phyloP scores from a whole-genome alignment of 352 stramenopile species.

The Phytophthora tentaculata region DNA sequence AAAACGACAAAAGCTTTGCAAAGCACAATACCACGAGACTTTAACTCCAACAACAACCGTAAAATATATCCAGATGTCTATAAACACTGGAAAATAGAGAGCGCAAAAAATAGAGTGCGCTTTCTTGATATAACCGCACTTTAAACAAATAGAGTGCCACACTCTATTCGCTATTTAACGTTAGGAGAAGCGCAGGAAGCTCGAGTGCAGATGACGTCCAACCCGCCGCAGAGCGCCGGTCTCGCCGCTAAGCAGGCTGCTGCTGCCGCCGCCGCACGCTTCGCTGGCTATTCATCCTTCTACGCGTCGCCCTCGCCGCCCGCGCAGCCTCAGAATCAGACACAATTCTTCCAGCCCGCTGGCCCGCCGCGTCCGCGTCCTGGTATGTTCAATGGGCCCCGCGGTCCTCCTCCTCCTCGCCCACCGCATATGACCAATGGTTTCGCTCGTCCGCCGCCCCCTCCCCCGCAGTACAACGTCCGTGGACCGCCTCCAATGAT shows the following conservation, averaged over 20 bases:
- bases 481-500: slow-evolving; percentile 39
- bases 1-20: too few relatives aligned
- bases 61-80: too few relatives aligned
- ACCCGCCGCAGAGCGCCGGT: slow-evolving; percentile 31
- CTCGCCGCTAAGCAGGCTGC: slow-evolving; percentile 43
- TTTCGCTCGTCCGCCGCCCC: slow-evolving; percentile 25
- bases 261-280: slow-evolving; percentile 48
- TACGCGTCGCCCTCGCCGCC: slow-evolving; percentile 43
- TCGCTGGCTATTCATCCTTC: slow-evolving; percentile 75
- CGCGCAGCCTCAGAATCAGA: slow-evolving; percentile 11
- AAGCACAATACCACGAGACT: too few relatives aligned
- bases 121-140: too few relatives aligned
- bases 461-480: slow-evolving; percentile 24
- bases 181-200: too few relatives aligned
- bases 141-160: too few relatives aligned
- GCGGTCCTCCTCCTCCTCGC: slow-evolving; percentile 30
- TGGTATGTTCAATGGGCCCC: slow-evolving; percentile 31
- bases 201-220: slow-evolving; percentile 39
- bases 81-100: too few relatives aligned
- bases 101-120: too few relatives aligned
- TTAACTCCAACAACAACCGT: too few relatives aligned
- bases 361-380: slow-evolving; percentile 19
- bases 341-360: slow-evolving; percentile 10
- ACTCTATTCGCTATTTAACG: too few relatives aligned
- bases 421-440: slow-evolving; percentile 18